Evolutionary conservation across 2,329 filamentous ascomycete genomes (phyloP).

Genomic region (Apiospora saccharicola): DNA sequence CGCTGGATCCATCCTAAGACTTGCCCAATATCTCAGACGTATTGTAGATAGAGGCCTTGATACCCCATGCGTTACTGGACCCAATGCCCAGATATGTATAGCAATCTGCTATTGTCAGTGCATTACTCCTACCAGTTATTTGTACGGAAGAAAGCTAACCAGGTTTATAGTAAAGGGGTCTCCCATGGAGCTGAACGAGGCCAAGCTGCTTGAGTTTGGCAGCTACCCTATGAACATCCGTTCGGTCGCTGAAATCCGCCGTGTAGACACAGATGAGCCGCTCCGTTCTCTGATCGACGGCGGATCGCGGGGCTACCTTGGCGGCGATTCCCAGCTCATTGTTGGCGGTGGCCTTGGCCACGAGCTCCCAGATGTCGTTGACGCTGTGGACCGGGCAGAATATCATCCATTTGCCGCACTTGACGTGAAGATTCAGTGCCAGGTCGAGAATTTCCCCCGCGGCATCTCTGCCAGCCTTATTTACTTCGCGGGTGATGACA

Average conservation of each 20-base stretch:
- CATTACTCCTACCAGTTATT: not conserved
- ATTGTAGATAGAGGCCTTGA: constrained; percentile 66
- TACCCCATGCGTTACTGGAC: constrained; percentile 65
- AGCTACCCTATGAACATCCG: constrained; percentile 75
- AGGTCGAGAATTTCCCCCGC: constrained; percentile 64
- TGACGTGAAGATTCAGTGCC: constrained; percentile 65
- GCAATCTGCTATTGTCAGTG: constrained; percentile 57
- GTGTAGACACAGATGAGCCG: constrained; percentile 83
- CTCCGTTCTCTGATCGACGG: constrained; percentile 49
- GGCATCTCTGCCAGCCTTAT: constrained; percentile 57
- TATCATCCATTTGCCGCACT: constrained; percentile 82
- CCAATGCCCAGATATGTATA: constrained; percentile 72
- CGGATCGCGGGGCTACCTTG: constrained; percentile 71
- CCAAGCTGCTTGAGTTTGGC: constrained; percentile 66
- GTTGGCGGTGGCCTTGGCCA: constrained; percentile 72
- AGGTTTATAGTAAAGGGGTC: constrained; percentile 79
- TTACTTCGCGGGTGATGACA: constrained; percentile 54
- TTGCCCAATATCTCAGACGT: constrained; percentile 50
- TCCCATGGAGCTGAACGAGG: constrained; percentile 57
- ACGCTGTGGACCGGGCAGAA: constrained; percentile 65
- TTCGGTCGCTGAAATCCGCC: constrained; percentile 71
- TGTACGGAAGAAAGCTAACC: constrained; percentile 53
- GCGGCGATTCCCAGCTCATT: constrained; percentile 75
- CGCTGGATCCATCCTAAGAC: constrained; percentile 23
- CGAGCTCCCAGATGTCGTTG: constrained; percentile 68